Evolutionary conservation across 2,329 filamentous ascomycete genomes (phyloP).

Genomic region (Colletotrichum graminicola): DNA sequence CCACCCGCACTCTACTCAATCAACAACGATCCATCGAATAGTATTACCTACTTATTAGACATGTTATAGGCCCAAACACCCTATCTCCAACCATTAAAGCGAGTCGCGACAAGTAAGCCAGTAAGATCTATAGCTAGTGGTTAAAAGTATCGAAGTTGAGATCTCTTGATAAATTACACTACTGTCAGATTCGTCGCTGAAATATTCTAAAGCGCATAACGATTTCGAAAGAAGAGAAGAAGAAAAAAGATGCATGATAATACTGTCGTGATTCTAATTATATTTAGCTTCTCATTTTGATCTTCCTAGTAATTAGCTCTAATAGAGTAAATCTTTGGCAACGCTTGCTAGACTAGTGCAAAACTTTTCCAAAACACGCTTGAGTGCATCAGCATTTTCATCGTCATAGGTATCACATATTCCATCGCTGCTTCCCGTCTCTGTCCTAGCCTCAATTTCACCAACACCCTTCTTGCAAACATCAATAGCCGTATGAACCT

Average conservation of each 20-base stretch:
- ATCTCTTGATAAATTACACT: not conserved
- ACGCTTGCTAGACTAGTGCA: not conserved
- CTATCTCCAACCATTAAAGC: no score
- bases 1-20: not conserved
- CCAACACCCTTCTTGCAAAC: constrained; percentile 11
- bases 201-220: not conserved
- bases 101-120: not conserved
- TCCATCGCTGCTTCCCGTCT: not conserved
- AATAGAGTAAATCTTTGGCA: not conserved
- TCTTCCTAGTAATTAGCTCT: not conserved
- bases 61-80: no score
- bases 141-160: not conserved
- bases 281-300: not conserved
- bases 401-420: constrained; percentile 4
- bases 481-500: constrained; percentile 22
- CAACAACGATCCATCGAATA: not conserved
- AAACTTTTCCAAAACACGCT: constrained; percentile 24
- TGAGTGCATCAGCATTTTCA: not conserved
- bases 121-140: not conserved
- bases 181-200: not conserved
- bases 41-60: no score
- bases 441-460: not conserved
- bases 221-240: not conserved
- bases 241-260: not conserved
- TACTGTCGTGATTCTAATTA: not conserved